Evolutionary conservation across 805 yeast species (phyloP), one percentile per base, ranked within the genome.

Genomic region (Candida odintsovae): DNA sequence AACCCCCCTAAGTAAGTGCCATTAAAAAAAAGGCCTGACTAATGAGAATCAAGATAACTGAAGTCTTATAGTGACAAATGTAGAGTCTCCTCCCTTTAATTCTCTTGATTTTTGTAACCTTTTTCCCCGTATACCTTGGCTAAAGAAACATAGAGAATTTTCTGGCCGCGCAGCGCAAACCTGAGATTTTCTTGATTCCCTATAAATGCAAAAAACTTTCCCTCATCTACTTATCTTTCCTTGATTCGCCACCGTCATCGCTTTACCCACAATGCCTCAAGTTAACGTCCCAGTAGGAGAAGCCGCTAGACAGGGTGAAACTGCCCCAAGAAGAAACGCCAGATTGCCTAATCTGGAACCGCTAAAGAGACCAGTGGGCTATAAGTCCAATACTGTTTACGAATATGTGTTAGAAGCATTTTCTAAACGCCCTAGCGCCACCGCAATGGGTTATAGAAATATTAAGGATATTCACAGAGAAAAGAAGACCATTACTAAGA

Each of bases 391-490:
- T 44, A 86, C 92, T 6, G 72, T 89, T 20, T 85, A 80, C 53
- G 95, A 88, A 51, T 82, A 73, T 53, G 68, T 84, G 48, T 64
- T 72, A 44, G 90, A 83, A 64, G 77, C 83, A 54, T 79, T 80
- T 42, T 67, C 69, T 44, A 72, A 73, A 57, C 76, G 80, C 58
- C 83, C 83, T 38, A 61, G 67, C 48, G 68, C 73, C 43, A 67
- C 68, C 5, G 80, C 80, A 33, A 76, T 87, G 74, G 97, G 87
- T 41, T 83, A 86, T 80, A 83, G 99, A 72, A 80, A 83, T 48
- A 68, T 86, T 49, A 57, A 76, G 41, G 92, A 89, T 45, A 64
- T 86, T 44, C 92, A 89, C 67, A 77, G 70, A 46, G 97, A 94
- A 64, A 75, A 71, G 43, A 90, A 87, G 68, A 73, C 71, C 59